These are phyloP conservation scores for Cercospora janseana DNA, from an alignment of 2,329 filamentous ascomycete genomes.

Conservation along the genomic window DNA sequence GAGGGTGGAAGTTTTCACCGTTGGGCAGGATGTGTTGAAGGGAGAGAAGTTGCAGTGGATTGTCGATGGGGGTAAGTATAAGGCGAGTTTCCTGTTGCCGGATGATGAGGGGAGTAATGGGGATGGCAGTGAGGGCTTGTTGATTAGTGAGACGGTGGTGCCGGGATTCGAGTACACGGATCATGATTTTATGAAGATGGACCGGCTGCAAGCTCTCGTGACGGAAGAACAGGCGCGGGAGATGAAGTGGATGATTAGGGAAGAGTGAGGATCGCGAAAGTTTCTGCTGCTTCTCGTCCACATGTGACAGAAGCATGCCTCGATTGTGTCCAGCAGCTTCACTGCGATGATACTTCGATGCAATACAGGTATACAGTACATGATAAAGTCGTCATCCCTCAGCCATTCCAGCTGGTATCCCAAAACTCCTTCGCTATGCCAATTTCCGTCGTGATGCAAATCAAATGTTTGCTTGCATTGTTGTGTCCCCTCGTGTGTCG, in stretches of 20 bases:
- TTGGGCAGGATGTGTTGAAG: conserved; percentile 56
- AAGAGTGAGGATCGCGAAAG: conserved; percentile 13
- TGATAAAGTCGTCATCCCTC: conserved; percentile 1
- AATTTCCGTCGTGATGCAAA: conserved; percentile 3
- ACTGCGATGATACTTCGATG: neutral
- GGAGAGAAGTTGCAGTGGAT: conserved; percentile 65
- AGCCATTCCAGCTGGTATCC: neutral
- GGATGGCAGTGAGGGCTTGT: conserved; percentile 49
- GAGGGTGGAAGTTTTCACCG: conserved; percentile 62
- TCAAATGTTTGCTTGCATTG: conserved; percentile 1
- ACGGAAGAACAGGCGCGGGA: conserved; percentile 50
- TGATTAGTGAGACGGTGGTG: conserved; percentile 68
- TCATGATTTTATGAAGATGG: conserved; percentile 62
- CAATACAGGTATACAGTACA: conserved; percentile 8
- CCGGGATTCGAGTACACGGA: conserved; percentile 67
- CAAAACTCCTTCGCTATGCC: conserved; percentile 25
- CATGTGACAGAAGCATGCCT: neutral
- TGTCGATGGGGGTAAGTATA: conserved; percentile 67
- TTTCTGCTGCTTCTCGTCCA: neutral
- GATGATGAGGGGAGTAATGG: conserved; percentile 42
- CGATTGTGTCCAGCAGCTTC: neutral
- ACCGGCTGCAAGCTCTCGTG: conserved; percentile 54
- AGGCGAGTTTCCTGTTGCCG: conserved; percentile 60
- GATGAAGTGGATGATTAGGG: conserved; percentile 47
- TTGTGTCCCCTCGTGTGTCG: conserved; percentile 5